Percentiles rank a stretch among this genome's conserved stretches.
Evolutionary conservation across 139 green algal species (phyloP).

Genomic region (Microglena sp.): DNA sequence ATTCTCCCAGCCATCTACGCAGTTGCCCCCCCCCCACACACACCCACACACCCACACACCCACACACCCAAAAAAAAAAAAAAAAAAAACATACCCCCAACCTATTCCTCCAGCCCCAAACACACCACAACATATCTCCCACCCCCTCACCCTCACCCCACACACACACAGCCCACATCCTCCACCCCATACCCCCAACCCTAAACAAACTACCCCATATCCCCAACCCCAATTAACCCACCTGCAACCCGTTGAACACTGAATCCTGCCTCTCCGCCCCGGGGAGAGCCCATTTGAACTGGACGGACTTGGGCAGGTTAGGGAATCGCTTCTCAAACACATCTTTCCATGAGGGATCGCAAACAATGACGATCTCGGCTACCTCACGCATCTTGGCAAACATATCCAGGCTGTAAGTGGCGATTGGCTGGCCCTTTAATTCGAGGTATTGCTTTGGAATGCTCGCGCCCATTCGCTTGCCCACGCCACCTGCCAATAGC

Average conservation of each 20-base stretch:
- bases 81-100: too few species aligned
- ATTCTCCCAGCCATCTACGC: too few species aligned
- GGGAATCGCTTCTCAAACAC: constrained; percentile 36
- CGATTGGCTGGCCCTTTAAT: constrained; percentile 72
- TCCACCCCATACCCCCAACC: neutral
- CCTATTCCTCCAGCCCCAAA: too few species aligned
- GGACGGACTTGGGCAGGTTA: neutral
- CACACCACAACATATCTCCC: too few species aligned
- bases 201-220: too few species aligned
- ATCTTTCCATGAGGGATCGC: constrained; percentile 69
- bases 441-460: constrained; percentile 98
- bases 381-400: constrained; percentile 82
- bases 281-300: constrained; percentile 51
- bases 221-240: too few species aligned
- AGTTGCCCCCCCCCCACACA: too few species aligned
- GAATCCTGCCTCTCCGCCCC: constrained; percentile 92
- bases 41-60: too few species aligned
- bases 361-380: constrained; percentile 89
- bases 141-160: too few species aligned
- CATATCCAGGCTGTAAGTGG: constrained; percentile 70
- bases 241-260: constrained; percentile 77
- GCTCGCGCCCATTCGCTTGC: constrained; percentile 89
- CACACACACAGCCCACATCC: too few species aligned
- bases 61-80: too few species aligned
- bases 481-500: constrained; percentile 83